A percentile compares a stretch with the other conserved stretches of the same genome.
Evolutionary conservation across 345 rosid genomes (phyloP).

Genomic region (Hypericum androsaemum): DNA sequence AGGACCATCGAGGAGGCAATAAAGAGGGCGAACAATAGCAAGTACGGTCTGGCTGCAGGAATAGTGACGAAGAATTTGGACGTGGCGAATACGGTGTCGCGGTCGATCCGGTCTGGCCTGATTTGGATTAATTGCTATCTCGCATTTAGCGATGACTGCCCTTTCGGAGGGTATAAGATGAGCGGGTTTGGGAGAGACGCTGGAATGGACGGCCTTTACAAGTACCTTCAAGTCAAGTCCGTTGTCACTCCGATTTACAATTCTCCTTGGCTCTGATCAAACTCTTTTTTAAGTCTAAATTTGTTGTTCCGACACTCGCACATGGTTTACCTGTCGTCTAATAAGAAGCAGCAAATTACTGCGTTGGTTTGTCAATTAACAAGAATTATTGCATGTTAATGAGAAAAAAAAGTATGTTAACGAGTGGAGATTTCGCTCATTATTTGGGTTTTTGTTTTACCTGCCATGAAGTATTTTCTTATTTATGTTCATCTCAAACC

Average conservation of each 20-base stretch:
- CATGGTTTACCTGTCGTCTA: background rate
- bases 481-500: too few relatives aligned
- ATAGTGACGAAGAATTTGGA: background rate
- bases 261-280: slow-evolving; percentile 2
- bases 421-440: too few relatives aligned
- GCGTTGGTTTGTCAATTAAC: too few relatives aligned
- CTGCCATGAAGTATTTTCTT: too few relatives aligned
- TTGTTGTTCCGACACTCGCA: too few relatives aligned
- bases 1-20: slow-evolving; percentile 1
- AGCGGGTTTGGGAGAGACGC: slow-evolving; percentile 3
- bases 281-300: too few relatives aligned
- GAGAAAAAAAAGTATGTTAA: too few relatives aligned
- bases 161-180: slow-evolving; percentile 6
- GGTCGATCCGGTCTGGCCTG: background rate
- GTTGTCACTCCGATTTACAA: slow-evolving; percentile 3
- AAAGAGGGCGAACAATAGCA: background rate
- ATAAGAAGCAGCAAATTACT: background rate
- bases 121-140: slow-evolving; percentile 5
- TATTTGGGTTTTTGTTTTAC: too few relatives aligned
- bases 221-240: slow-evolving; percentile 4
- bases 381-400: too few relatives aligned
- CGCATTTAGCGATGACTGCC: background rate
- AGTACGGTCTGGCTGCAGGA: slow-evolving; percentile 5
- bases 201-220: background rate
- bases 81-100: slow-evolving; percentile 2